Base-by-base conservation (phyloP, 257 asterid species). In the Solanum acaule region DNA sequence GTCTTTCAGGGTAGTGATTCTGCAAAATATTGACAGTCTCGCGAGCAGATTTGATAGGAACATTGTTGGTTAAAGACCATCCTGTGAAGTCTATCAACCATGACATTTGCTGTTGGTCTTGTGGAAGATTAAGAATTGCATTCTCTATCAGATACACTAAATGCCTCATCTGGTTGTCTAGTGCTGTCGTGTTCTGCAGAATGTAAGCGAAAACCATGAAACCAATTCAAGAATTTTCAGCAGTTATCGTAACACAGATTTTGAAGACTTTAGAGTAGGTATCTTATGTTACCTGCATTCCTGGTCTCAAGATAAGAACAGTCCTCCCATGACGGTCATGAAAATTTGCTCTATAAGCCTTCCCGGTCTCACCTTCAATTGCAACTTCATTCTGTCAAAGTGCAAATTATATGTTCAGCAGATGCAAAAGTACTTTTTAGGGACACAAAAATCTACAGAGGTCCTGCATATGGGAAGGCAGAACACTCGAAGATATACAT, bases 11-110 rank as follows among this genome's bases (percentile, higher is more conserved):
- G 88, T 94, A 97, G 87, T 97, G 98, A 87, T 94, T 97, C 87
- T 97, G 99, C 40, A 97, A 92, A 88, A 97, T 93, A 90, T 92
- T 94, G 79, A 92, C 86, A 3, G 97, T 92, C 79, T 97, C 99
- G 61, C 96, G 91, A 52, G 99, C 97, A 90, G 98, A 92, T 93
- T 94, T 97, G 87, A 95, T 89, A 9, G 99, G 96, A 83, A 97
- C 97, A 44, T 92, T 96, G 83, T 87, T 94, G 93, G 90, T 95
- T 65, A 96, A 31, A 83, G 99, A 96, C 98, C 96, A 97, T 52
- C 98, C 98, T 4, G 98, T 91, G 92, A 96, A 97, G 93, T 97
- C 99, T 86, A 97, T 96, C 78, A 97, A 89, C 99, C 99, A 97
- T 16, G 98, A 93, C 98, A 96, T 95, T 90, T 97, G 98, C 81